phyloP scores from a whole-genome alignment of 805 yeast species.

The Yarrowia bubula region DNA sequence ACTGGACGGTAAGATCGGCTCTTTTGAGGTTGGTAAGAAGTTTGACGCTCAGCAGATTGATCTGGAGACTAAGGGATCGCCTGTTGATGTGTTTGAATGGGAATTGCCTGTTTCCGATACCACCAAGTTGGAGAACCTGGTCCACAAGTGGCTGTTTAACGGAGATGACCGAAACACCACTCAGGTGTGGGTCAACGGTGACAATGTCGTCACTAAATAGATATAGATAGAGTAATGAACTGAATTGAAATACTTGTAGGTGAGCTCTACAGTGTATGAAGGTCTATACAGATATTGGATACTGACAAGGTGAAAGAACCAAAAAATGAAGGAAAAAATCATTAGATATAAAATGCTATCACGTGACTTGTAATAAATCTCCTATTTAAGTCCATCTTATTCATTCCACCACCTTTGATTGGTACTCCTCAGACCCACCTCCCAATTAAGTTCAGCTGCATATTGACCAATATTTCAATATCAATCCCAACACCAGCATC shows the following conservation, averaged over 20 bases:
- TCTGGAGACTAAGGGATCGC: conserved; percentile 51
- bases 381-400: too few relatives aligned
- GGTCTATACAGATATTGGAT: too few relatives aligned
- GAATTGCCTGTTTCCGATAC: conserved; percentile 42
- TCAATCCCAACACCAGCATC: background rate
- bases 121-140: conserved; percentile 39
- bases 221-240: background rate
- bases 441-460: too few relatives aligned
- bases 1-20: conserved; percentile 58
- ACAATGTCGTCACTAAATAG: conserved; percentile 43
- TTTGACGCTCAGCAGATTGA: conserved; percentile 84
- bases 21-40: conserved; percentile 70
- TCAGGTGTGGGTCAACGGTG: conserved; percentile 82
- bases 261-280: too few relatives aligned
- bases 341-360: too few relatives aligned
- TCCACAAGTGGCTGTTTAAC: conserved; percentile 86
- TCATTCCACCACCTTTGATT: too few relatives aligned
- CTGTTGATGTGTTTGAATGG: conserved; percentile 74
- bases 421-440: too few relatives aligned
- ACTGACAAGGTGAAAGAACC: too few relatives aligned
- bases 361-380: too few relatives aligned
- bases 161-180: conserved; percentile 91
- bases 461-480: too few relatives aligned
- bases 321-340: too few relatives aligned
- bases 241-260: too few relatives aligned